Evolutionary conservation across 495 filamentous ascomycete genomes (phyloP).

Genomic region (Aspergillus asperescens): DNA sequence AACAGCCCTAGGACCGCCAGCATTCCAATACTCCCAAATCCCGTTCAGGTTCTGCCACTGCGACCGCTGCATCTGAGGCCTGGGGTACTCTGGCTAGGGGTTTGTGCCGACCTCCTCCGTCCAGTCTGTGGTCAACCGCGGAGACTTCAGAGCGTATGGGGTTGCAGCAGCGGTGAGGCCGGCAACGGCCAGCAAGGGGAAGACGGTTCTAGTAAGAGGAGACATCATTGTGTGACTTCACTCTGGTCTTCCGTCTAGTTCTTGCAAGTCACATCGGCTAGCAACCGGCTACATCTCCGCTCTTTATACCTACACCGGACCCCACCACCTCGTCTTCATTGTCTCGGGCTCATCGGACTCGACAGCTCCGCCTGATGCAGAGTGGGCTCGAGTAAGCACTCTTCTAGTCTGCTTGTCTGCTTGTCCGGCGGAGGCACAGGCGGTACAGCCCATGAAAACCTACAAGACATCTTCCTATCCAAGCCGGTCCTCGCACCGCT

Average conservation of each 20-base stretch:
- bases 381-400: too few species aligned
- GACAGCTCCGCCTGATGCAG: too few species aligned
- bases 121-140: conserved; percentile 57
- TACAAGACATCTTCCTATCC: conserved; percentile 5
- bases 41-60: conserved; percentile 62
- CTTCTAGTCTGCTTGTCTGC: too few species aligned
- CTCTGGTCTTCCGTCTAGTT: conserved; percentile 23
- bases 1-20: conserved; percentile 33
- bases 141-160: conserved; percentile 26
- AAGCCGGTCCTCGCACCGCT: neutral
- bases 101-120: conserved; percentile 55
- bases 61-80: conserved; percentile 53
- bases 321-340: too few species aligned
- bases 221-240: conserved; percentile 26
- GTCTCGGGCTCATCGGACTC: too few species aligned
- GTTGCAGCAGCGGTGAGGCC: conserved; percentile 1
- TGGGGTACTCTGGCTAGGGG: conserved; percentile 64
- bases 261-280: too few species aligned
- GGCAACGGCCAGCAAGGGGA: conserved; percentile 9
- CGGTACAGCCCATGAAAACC: too few species aligned
- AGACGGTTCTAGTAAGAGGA: neutral
- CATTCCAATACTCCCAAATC: conserved; percentile 58
- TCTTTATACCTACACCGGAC: too few species aligned
- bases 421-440: neutral
- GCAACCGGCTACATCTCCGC: neutral